phyloP scores from a whole-genome alignment of 305 asterid genomes.

The Galium porrigens region DNA sequence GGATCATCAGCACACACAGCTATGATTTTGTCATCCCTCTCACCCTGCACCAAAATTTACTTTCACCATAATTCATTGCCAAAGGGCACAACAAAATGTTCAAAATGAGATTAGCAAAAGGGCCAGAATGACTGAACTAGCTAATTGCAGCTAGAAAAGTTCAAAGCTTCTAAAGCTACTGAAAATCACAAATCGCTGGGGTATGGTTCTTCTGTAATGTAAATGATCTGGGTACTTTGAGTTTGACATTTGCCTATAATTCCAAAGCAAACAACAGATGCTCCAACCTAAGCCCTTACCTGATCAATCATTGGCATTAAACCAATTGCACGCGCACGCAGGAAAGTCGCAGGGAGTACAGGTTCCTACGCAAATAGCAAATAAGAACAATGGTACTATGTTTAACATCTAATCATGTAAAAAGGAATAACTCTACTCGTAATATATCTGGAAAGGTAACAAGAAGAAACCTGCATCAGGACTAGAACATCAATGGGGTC shows the following conservation, averaged over 20 bases:
- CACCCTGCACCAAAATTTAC: conserved; percentile 37
- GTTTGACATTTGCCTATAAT: neutral
- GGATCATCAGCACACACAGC: conserved; percentile 92
- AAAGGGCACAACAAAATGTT: neutral
- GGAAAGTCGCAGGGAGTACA: conserved; percentile 65
- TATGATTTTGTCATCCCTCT: conserved; percentile 75
- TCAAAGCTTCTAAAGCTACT: neutral
- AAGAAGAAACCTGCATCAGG: conserved; percentile 65
- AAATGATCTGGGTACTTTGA: neutral
- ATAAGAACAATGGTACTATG: no score
- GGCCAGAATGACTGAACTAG: neutral
- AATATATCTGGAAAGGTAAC: neutral
- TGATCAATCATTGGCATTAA: conserved; percentile 96
- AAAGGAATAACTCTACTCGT: neutral
- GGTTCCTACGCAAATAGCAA: conserved; percentile 47
- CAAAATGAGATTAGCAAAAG: neutral
- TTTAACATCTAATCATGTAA: neutral
- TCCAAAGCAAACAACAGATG: neutral
- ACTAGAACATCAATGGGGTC: conserved; percentile 83
- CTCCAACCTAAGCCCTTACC: conserved; percentile 26
- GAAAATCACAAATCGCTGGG: neutral
- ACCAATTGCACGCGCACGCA: conserved; percentile 95
- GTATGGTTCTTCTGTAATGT: neutral
- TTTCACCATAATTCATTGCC: neutral
- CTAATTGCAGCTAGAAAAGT: neutral